Percentiles rank a stretch among this genome's conserved stretches.
These are phyloP conservation scores for Neurospora pannonica DNA, from an alignment of 495 filamentous ascomycete genomes.

Conservation along the genomic window DNA sequence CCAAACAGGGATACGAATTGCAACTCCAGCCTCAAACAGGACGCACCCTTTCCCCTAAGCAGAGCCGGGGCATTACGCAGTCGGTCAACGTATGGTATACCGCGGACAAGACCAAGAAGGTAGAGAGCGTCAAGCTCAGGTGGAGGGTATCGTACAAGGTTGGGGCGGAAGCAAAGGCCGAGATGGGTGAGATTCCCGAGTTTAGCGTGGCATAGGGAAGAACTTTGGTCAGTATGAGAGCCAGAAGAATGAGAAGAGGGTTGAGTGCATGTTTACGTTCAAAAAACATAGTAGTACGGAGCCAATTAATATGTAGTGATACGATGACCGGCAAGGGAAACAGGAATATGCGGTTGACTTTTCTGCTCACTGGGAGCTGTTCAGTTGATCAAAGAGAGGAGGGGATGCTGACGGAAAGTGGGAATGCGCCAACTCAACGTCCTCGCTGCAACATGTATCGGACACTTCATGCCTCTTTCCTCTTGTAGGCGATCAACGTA, in stretches of 20 bases:
- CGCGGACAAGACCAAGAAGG: constrained; percentile 60
- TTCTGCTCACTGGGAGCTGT: background rate
- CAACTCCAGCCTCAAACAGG: constrained; percentile 77
- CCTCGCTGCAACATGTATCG: background rate
- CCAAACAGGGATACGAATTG: constrained; percentile 60
- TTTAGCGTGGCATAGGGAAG: constrained; percentile 54
- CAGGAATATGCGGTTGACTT: background rate
- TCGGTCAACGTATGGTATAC: constrained; percentile 58
- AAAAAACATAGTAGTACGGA: background rate
- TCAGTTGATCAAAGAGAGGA: background rate
- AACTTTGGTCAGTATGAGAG: background rate
- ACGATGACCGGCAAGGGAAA: background rate
- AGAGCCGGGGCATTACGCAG: constrained; percentile 73
- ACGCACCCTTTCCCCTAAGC: constrained; percentile 60
- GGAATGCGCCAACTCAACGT: background rate
- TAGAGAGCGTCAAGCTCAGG: constrained; percentile 70
- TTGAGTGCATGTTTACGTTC: background rate
- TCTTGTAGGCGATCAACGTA: background rate
- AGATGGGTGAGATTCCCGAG: constrained; percentile 83
- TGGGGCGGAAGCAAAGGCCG: constrained; percentile 48
- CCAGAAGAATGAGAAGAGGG: background rate
- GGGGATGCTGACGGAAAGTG: background rate
- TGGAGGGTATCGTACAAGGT: constrained; percentile 80
- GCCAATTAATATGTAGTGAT: background rate
- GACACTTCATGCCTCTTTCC: background rate